Percentiles rank a stretch among this genome's conserved stretches.
Conservation (phyloP, 106 monocot genomes). For the Triglochin maritima region DNA sequence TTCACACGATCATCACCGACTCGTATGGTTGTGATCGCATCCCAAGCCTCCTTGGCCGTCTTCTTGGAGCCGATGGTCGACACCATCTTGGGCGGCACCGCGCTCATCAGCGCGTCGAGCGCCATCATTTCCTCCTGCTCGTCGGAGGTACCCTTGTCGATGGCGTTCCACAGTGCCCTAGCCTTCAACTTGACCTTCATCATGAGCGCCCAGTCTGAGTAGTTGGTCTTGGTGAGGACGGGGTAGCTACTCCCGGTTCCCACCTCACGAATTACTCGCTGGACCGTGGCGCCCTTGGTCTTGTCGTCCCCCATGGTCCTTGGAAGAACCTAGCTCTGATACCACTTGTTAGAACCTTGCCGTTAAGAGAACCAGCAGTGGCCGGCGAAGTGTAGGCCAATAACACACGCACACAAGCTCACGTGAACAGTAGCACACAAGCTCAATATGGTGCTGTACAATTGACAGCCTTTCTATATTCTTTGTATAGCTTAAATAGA, state of each 20-base stretch:
- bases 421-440: too few relatives aligned
- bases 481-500: too few relatives aligned
- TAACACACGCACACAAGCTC: neutral
- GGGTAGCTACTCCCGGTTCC: slow-evolving; percentile 6
- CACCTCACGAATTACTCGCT: slow-evolving; percentile 1
- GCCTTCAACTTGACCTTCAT: slow-evolving; percentile 6
- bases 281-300: neutral
- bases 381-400: too few relatives aligned
- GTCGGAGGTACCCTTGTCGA: slow-evolving; percentile 1
- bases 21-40: slow-evolving; percentile 11
- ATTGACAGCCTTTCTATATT: too few relatives aligned
- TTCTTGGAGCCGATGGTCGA: slow-evolving; percentile 2
- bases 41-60: slow-evolving; percentile 12
- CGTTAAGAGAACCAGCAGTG: neutral
- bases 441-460: too few relatives aligned
- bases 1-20: slow-evolving; percentile 7
- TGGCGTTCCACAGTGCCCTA: slow-evolving; percentile 1
- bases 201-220: slow-evolving; percentile 7
- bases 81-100: slow-evolving; percentile 11
- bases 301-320: neutral
- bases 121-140: neutral
- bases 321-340: neutral
- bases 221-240: slow-evolving; percentile 11
- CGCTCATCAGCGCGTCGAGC: slow-evolving; percentile 3
- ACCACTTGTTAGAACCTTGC: neutral